These are phyloP conservation scores for Bisporella sp. DNA, from an alignment of 2,329 filamentous ascomycete genomes.

Conservation along the genomic window DNA sequence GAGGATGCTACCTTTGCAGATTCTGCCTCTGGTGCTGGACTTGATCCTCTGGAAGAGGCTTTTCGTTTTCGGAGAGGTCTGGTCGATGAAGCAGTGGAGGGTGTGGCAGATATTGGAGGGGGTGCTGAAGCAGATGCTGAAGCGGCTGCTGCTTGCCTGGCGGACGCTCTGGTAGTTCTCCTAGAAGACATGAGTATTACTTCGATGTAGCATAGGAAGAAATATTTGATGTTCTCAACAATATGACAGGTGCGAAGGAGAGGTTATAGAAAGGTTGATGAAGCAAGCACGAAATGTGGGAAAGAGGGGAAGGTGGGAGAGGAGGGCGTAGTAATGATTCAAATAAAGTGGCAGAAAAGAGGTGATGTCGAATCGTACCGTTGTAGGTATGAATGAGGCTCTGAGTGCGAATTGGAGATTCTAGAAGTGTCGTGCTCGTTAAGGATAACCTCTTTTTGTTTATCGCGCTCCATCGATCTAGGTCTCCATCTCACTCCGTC, in stretches of 20 bases:
- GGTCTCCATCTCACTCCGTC: background rate
- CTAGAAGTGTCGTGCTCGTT: background rate
- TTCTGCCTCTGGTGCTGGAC: constrained; percentile 33
- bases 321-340: background rate
- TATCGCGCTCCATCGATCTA: background rate
- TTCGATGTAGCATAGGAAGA: background rate
- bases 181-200: constrained; percentile 79
- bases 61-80: constrained; percentile 68
- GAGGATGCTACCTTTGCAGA: constrained; percentile 34
- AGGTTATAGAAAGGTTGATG: background rate
- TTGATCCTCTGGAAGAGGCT: constrained; percentile 47
- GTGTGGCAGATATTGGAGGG: constrained; percentile 28
- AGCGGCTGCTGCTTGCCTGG: constrained; percentile 71
- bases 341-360: background rate
- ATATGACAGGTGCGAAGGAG: background rate
- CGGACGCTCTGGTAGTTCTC: constrained; percentile 93
- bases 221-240: background rate
- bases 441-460: background rate
- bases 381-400: background rate
- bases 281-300: background rate
- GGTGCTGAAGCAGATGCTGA: constrained; percentile 30
- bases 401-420: background rate
- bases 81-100: constrained; percentile 30
- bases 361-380: background rate
- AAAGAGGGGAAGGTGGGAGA: background rate